A percentile compares a stretch with the other conserved stretches of the same genome.
Conservation (phyloP, 2,329 filamentous ascomycete genomes). For the Fusarium continuum region DNA sequence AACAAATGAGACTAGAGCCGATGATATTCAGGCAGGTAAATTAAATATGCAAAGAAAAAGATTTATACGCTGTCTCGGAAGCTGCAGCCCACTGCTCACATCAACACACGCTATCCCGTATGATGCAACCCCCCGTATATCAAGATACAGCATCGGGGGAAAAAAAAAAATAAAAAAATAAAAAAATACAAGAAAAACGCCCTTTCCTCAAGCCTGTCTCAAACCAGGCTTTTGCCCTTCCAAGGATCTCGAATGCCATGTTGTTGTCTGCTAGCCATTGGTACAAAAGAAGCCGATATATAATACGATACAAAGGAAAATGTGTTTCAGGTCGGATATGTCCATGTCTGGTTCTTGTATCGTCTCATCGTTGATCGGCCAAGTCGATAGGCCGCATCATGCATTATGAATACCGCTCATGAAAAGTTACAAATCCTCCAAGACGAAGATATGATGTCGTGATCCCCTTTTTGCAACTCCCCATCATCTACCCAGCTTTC, state of each 20-base stretch:
- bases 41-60: conserved; percentile 40
- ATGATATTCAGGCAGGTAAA: conserved; percentile 30
- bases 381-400: conserved; percentile 44
- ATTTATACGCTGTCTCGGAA: conserved; percentile 23
- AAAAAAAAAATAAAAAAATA: conserved; percentile 21
- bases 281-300: conserved; percentile 42
- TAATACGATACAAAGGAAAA: conserved; percentile 45
- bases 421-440: conserved; percentile 40
- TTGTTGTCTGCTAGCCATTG: conserved; percentile 36
- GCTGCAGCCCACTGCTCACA: conserved; percentile 43
- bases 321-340: conserved; percentile 41
- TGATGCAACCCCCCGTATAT: conserved; percentile 37
- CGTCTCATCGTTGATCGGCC: conserved; percentile 45
- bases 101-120: conserved; percentile 27
- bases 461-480: conserved; percentile 22
- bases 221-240: conserved; percentile 24
- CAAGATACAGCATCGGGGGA: conserved; percentile 21
- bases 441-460: conserved; percentile 39
- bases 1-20: not conserved
- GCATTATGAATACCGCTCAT: conserved; percentile 45
- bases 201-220: conserved; percentile 32
- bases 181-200: conserved; percentile 31
- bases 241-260: conserved; percentile 15
- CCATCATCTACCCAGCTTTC: conserved; percentile 16
- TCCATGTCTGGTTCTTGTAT: conserved; percentile 46